Conservation (phyloP, 495 filamentous ascomycete genomes). For the Acidiella bohemica region DNA sequence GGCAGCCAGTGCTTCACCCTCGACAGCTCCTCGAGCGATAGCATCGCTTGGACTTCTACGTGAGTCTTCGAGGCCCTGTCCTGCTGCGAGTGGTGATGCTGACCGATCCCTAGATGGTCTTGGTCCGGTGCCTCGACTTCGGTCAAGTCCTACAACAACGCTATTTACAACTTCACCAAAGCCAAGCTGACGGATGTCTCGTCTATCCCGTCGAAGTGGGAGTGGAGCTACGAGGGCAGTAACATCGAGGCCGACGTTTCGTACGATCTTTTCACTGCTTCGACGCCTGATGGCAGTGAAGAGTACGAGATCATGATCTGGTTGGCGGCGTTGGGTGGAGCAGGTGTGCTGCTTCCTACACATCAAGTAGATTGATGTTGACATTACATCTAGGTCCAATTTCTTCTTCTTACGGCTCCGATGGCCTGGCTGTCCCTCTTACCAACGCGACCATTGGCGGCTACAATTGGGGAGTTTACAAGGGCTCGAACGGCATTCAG, state of each 20-base stretch:
- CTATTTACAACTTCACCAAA: slow-evolving; percentile 32
- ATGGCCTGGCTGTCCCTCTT: slow-evolving; percentile 40
- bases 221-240: slow-evolving; percentile 45
- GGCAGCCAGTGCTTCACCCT: slow-evolving; percentile 47
- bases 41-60: slow-evolving; percentile 37
- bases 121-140: slow-evolving; percentile 39
- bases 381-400: slow-evolving; percentile 50
- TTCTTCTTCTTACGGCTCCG: slow-evolving; percentile 40
- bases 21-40: slow-evolving; percentile 34
- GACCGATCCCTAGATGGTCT: slow-evolving; percentile 39
- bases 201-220: slow-evolving; percentile 40
- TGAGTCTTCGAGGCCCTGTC: too few species aligned
- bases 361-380: too few species aligned
- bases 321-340: slow-evolving; percentile 47
- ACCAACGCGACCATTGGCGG: slow-evolving; percentile 15
- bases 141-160: slow-evolving; percentile 51
- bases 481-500: not conserved
- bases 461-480: not conserved
- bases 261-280: slow-evolving; percentile 40
- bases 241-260: slow-evolving; percentile 49
- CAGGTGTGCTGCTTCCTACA: too few species aligned
- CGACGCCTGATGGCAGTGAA: slow-evolving; percentile 31
- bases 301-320: slow-evolving; percentile 61
- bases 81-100: too few species aligned
- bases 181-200: slow-evolving; percentile 34